Evolutionary conservation across 495 filamentous ascomycete genomes (phyloP), one percentile per base, ranked within the genome.

Genomic region (Schizothecium vesticola): DNA sequence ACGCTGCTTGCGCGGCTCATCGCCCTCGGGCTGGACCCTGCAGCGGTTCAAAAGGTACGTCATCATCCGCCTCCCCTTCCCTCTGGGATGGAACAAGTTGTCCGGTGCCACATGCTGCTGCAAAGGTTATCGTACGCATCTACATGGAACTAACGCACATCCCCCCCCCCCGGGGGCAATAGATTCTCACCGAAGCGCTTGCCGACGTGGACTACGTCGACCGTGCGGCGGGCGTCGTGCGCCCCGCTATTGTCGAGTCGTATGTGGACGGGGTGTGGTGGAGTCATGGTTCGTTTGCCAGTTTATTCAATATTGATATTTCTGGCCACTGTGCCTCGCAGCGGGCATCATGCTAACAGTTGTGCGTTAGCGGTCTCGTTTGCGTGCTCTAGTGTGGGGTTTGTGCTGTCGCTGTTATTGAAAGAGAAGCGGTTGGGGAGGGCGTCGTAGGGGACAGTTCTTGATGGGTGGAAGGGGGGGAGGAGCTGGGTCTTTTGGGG

Each of bases 181-280:
- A 81, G 77, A 77, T 82, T n/a, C 77, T 82, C 22, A 71, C 70
- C 12, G 61, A 74, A 25, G 77, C 79, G 8, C 63, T 79, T 56
- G 82, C 83, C 0, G 81, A 84, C 10, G 80, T 86, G 19, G 80
- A 82, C 65, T 87, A 85, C 66, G 79, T 86, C 12, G 80, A 80
- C 67, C 78, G 82, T 60, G 79, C 80, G 0, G 78, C 77, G 7
- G 79, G 76, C 19, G 65, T 67, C 3, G 73, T 84, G 11, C 62
- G 71, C 4, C 24, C 66, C 16, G 78, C 74, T 25, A 67, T 81
- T 5, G 71, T 77, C 4, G 61, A 63, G 24, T 71, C 79, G 1
- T 82, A 82, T 56, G 75, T 82, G 0, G 74, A 77, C 33, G 77
- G 79, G 1, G 70, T 82, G 33, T 78, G 74, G 74, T 79, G 74